Evolutionary conservation across 805 yeast genomes (phyloP).

Genomic region (Metschnikowia santaceciliae): DNA sequence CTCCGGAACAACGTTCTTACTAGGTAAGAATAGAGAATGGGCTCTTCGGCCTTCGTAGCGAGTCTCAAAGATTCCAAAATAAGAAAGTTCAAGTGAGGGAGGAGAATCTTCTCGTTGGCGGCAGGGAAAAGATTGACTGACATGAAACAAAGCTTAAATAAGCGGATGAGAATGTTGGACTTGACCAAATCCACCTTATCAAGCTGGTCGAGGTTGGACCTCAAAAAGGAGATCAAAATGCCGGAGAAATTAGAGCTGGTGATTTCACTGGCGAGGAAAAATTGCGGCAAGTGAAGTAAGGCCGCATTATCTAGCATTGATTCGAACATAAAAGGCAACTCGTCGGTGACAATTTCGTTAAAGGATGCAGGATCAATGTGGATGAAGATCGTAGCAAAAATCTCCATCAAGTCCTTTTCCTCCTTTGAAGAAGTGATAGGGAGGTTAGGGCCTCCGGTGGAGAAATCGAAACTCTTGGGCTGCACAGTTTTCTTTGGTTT

Average conservation of each 20-base stretch:
- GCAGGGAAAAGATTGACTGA: conserved; percentile 89
- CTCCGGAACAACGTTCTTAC: conserved; percentile 87
- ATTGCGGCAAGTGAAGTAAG: conserved; percentile 85
- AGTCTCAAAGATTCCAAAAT: conserved; percentile 74
- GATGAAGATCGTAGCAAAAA: conserved; percentile 87
- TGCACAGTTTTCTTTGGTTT: conserved; percentile 42
- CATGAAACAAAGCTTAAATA: conserved; percentile 92
- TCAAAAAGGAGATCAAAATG: conserved; percentile 70
- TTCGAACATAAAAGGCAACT: conserved; percentile 72
- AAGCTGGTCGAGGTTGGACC: conserved; percentile 65
- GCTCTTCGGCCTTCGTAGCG: conserved; percentile 85
- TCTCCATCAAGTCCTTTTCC: conserved; percentile 93
- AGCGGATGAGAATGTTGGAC: conserved; percentile 74
- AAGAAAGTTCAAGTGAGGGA: conserved; percentile 83
- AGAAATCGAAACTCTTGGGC: conserved; percentile 47
- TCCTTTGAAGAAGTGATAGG: conserved; percentile 89
- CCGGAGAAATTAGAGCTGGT: conserved; percentile 92
- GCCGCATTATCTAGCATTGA: conserved; percentile 82
- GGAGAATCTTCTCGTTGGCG: conserved; percentile 78
- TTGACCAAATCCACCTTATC: conserved; percentile 77
- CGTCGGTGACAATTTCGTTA: conserved; percentile 82
- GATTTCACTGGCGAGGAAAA: conserved; percentile 89
- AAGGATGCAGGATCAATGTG: conserved; percentile 95
- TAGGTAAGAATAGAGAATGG: conserved; percentile 82
- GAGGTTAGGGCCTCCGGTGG: conserved; percentile 72